Conservation (phyloP, 163 green algal genomes). For the Chlorella variabilis region DNA sequence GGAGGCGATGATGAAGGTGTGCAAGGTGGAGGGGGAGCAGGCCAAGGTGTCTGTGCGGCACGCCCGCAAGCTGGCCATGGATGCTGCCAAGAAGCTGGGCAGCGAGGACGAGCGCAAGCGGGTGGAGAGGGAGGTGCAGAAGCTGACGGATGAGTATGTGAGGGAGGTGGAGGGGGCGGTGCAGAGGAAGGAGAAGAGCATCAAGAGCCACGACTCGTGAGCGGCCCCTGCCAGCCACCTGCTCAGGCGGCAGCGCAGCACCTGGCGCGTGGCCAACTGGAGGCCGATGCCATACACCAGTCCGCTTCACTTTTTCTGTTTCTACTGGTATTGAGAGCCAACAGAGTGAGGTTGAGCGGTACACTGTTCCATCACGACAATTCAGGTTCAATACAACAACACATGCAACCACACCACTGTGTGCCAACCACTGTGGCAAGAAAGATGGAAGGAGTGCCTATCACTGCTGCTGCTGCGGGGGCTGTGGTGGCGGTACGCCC, state of each 20-base stretch:
- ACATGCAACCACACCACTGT: too few species aligned
- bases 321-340: too few species aligned
- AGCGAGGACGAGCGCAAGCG: slow-evolving; percentile 59
- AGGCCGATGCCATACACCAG: too few species aligned
- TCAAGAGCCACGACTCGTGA: slow-evolving; percentile 47
- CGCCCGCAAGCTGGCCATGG: slow-evolving; percentile 53
- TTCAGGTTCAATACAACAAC: too few species aligned
- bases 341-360: too few species aligned
- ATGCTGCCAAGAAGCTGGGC: slow-evolving; percentile 30
- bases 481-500: background rate
- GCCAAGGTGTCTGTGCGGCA: slow-evolving; percentile 59
- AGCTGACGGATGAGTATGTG: slow-evolving; percentile 60
- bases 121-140: slow-evolving; percentile 71
- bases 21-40: slow-evolving; percentile 48
- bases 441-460: too few species aligned
- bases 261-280: too few species aligned
- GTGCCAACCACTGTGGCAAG: too few species aligned
- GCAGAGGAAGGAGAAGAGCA: slow-evolving; percentile 54
- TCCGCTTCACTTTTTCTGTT: too few species aligned
- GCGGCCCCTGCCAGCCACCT: too few species aligned
- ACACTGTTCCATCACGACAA: too few species aligned
- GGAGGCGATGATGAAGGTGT: slow-evolving; percentile 55
- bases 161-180: slow-evolving; percentile 54
- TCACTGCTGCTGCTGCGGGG: slow-evolving; percentile 8
- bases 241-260: too few species aligned